phyloP scores from a whole-genome alignment of 2,329 filamentous ascomycete genomes.

The Meredithiella fracta region DNA sequence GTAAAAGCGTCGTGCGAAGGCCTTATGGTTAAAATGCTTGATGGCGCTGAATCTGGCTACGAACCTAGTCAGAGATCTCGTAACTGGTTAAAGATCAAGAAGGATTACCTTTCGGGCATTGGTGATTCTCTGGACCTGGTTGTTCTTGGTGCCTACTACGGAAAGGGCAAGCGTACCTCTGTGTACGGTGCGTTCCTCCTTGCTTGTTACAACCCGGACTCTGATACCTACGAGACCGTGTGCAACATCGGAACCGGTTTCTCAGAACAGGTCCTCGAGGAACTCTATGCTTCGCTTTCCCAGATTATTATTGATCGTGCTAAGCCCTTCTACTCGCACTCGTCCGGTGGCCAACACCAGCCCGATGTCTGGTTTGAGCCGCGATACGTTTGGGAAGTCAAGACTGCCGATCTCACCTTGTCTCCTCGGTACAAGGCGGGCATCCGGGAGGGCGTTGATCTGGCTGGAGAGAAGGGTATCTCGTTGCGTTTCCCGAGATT shows the following conservation, averaged over 20 bases:
- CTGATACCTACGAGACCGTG: constrained; percentile 79
- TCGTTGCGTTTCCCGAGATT: constrained; percentile 84
- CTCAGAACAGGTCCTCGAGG: constrained; percentile 82
- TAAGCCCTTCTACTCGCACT: constrained; percentile 90
- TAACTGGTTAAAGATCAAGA: constrained; percentile 99
- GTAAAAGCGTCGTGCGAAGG: constrained; percentile 94
- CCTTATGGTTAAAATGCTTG: constrained; percentile 98
- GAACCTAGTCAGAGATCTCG: constrained; percentile 91
- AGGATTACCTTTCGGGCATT: constrained; percentile 86
- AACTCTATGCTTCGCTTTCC: constrained; percentile 60
- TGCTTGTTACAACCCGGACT: constrained; percentile 72
- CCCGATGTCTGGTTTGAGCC: constrained; percentile 98
- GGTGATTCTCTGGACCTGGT: constrained; percentile 95
- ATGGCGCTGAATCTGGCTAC: constrained; percentile 81
- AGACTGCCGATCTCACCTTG: constrained; percentile 85
- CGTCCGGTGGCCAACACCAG: constrained; percentile 70
- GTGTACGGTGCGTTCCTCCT: constrained; percentile 93
- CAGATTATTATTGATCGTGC: constrained; percentile 69
- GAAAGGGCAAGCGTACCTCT: constrained; percentile 86
- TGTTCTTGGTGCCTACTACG: constrained; percentile 84
- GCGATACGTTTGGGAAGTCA: constrained; percentile 89
- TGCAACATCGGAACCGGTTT: constrained; percentile 99
- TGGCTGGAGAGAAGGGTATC: constrained; percentile 58
- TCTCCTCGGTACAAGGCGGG: constrained; percentile 90
- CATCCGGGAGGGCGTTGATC: constrained; percentile 60